Evolutionary conservation across 1,284 basidiomycete genomes (phyloP), one percentile per base, ranked within the genome.

Genomic region (Testicularia cyperi): DNA sequence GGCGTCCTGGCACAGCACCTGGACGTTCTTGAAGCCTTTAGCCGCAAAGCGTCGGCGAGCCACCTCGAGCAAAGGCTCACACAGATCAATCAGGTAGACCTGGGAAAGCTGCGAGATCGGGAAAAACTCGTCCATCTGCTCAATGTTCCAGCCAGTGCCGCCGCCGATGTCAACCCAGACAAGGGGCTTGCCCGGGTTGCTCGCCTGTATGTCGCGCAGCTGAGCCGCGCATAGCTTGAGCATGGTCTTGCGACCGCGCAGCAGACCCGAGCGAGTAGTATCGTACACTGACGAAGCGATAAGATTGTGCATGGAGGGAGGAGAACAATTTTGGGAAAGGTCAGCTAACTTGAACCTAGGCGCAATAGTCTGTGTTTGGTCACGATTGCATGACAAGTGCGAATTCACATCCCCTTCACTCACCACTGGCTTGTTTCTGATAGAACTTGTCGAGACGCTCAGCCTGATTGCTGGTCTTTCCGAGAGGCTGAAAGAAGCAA

Each of bases 141-240:
- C 88, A 62, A 90, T 86, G 77, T 89, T 90, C 80, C 86, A 85
- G 12, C 87, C 85, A 9, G 88, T 89, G 25, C 88, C 88, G 21
- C 88, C 88, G 8, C 88, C 88, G 44, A 90, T 84, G 74, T 89
- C 88, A 23, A 89, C 81, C 88, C 88, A 90, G 23, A 90, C 81
- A 9, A 87, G 79, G 21, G 80, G 80, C 65, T 82, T 81, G 0
- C 77, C 65, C 0, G 81, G 80, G 18, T 80, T 63, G 29, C 52
- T 51, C 14, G 61, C 72, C 56, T 78, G 67, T 24, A 78, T 75
- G 57, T 81, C 78, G 25, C 80, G 81, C 14, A 89, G 79, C 70
- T 89, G 86, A 20, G 83, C 83, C 0, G 86, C 85, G 15, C 84
- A 83, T 10, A 90, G 80, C 62, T 76, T 74, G 45, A 76, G 70